Evolutionary conservation across 129 eudicot species (phyloP), one percentile per base, ranked within the genome.

Genomic region (Flaveria ramosissima): DNA sequence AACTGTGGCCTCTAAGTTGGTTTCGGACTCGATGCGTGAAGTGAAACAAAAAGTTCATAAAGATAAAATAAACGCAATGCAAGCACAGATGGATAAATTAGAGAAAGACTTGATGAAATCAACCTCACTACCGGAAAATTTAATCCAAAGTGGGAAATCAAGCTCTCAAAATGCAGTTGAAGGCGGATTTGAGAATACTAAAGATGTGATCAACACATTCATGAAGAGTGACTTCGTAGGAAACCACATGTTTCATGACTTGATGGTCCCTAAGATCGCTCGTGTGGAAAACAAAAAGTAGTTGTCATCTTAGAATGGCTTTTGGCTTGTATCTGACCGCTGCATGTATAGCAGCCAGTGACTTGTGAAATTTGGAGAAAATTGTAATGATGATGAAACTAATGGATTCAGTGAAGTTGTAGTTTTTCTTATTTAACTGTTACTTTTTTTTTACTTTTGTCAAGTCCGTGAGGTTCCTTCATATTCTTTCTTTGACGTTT

Each of bases 21-120:
- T 66, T 73, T 42, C 75, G 17, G 83, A 80, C 7, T 43, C 79
- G 15, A 55, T 80, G 75, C 79, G 19, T 32, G 75, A 80, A 73
- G 61, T 80, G 48, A 21, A 80, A 73, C 75, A 9, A 55, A 32
- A 73, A 10, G 66, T 9, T 43, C n/a, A 80, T 26, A 73, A 66
- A 12, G 74, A 19, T 23, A 57, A 72, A 52, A 1, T 72, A 50
- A 72, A 79, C 9, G 46, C 48, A 51, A 10, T 53, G 78, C 53
- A 73, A 52, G 83, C 68, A 73, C 73, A 64, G 61, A 32, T 80
- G 69, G 83, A 41, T 51, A 73, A 32, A 63, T 73, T 26, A 78
- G 83, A 65, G 50, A 55, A 51, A 24, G 78, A 73, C 26, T 4
- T 52, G 61, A 80, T 21, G 69, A 73, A 65, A 78, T 71, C 43